Base-by-base conservation (phyloP, 495 filamentous ascomycete species). In the Endocarpon pusillum region DNA sequence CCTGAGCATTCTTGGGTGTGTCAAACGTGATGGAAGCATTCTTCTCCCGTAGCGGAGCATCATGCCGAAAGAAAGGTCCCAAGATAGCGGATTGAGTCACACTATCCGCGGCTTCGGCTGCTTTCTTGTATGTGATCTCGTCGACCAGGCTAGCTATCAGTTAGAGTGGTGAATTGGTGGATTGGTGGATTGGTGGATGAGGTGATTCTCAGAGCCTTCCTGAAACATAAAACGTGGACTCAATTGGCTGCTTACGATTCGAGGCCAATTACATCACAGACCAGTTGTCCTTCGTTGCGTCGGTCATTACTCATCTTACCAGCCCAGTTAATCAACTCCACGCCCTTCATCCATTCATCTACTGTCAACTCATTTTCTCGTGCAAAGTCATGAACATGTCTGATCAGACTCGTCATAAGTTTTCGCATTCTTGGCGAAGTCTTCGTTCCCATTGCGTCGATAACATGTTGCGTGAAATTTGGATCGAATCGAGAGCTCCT, bases 21-120 rank as follows among this genome's bases (percentile, higher is more conserved):
- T 60, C 43, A 1, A 75, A 57, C 48, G 80, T 75, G 41, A 83
- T 78, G 38, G 65, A 73, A 37, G 59, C 66, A 15, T 71, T 78
- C 55, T 78, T 81, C 5, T 64, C 44, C 23, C 67, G 62, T 16
- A 58, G 50, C 3, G 78, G 75, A 0, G 78, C 74, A 48, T 81
- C 61, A 37, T 69, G 58, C 11, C 80, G 71, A 64, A 75, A 86
- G 62, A 84, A 84, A 3, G 80, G 80, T 4, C 80, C 80, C 0
- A 85, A 66, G 36, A 84, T 74, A 26, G 78, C 66, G 3, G 78
- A 79, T 12, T 75, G 66, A 8, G 80, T 86, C 21, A 67, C 65
- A 9, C 57, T 49, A 27, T 62, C 67, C 8, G 35, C 37, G 35
- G 58, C 64, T 35, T 65, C 59, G 18, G 54, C 47, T 27, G 66